Conservation (phyloP, 805 yeast genomes). For the Isabelozyma pseudorhagii region DNA sequence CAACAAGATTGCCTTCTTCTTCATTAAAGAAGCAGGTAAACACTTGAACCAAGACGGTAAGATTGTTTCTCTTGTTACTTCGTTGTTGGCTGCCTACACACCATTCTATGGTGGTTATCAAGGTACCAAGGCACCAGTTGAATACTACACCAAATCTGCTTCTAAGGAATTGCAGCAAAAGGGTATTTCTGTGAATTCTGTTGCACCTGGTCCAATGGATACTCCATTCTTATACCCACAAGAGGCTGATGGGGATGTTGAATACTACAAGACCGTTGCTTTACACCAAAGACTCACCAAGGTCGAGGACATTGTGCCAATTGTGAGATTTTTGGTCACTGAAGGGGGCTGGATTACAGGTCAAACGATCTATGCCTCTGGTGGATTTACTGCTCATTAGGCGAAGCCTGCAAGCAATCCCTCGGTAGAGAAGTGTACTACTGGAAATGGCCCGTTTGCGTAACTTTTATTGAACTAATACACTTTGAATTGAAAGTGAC, state of each 20-base stretch:
- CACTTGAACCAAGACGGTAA: slow-evolving; percentile 50
- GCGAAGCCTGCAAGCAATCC: background rate
- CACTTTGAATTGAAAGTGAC: background rate
- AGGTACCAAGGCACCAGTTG: slow-evolving; percentile 57
- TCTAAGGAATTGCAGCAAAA: slow-evolving; percentile 49
- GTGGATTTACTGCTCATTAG: slow-evolving; percentile 64
- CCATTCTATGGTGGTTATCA: slow-evolving; percentile 51
- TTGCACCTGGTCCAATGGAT: slow-evolving; percentile 69
- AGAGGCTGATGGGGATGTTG: slow-evolving; percentile 52
- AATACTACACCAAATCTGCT: slow-evolving; percentile 49
- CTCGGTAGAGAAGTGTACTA: too few species aligned
- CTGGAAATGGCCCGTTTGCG: too few species aligned
- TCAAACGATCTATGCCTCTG: slow-evolving; percentile 61
- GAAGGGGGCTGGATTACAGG: slow-evolving; percentile 73
- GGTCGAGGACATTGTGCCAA: slow-evolving; percentile 61
- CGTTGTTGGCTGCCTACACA: slow-evolving; percentile 64
- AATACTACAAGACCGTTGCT: slow-evolving; percentile 52
- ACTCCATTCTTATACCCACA: slow-evolving; percentile 64
- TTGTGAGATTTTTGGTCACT: slow-evolving; percentile 54
- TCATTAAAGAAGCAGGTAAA: slow-evolving; percentile 54
- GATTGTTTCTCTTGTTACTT: slow-evolving; percentile 57
- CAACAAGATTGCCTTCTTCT: slow-evolving; percentile 60
- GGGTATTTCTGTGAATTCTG: slow-evolving; percentile 50
- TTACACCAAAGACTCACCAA: slow-evolving; percentile 52
- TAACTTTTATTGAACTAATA: background rate